Base-by-base conservation (phyloP, 495 filamentous ascomycete genomes). In the Penicillium chermesinum region DNA sequence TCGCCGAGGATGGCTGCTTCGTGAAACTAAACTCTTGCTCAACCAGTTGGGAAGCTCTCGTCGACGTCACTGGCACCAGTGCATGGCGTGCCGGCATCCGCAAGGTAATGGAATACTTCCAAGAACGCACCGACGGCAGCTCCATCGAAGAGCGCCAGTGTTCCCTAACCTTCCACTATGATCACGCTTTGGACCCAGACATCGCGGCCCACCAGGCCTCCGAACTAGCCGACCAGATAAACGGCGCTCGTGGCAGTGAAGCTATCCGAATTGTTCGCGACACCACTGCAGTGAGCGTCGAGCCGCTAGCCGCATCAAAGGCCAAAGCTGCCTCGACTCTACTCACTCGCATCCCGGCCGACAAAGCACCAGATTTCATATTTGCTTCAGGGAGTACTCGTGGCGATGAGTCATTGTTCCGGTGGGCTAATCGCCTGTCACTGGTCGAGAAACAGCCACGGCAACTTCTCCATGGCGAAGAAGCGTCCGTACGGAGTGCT, bases 1-100 rank as follows among this genome's bases (percentile, higher is more conserved):
- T 95, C 54, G 86, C 88, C n/a, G 90, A 95, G 59, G 91, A 89
- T 54, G 89, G 89, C 7, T 90, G 85, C 54, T 94, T 88, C 69
- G 61, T 89, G 27, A 83, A 82, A 52, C 74, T 80, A 43, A 76
- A 70, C 46, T 12, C 15, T 12, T 12, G 20, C 30, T 14, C 32
- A 10, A 62, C 64, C 4, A 59, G 66, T 13, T 95, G 89, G 88
- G 76, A 72, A 21, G 71, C 78, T 42, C 75, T 90, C 53, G 77
- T 85, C 10, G 84, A 90, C 58, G 55, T 74, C 3, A 69, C 77
- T n/a, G 74, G 81, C 51, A 82, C 82, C 41, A 62, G 70, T 6
- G 63, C 62, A 15, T 95, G 89, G 89, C 88, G 88, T 58, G 69
- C 81, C 16, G 80, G 82, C 14, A 84, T 95, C 41, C 74, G 72